Base-by-base conservation (phyloP, 805 yeast species). In the Cyberlindnera misumaiensis region DNA sequence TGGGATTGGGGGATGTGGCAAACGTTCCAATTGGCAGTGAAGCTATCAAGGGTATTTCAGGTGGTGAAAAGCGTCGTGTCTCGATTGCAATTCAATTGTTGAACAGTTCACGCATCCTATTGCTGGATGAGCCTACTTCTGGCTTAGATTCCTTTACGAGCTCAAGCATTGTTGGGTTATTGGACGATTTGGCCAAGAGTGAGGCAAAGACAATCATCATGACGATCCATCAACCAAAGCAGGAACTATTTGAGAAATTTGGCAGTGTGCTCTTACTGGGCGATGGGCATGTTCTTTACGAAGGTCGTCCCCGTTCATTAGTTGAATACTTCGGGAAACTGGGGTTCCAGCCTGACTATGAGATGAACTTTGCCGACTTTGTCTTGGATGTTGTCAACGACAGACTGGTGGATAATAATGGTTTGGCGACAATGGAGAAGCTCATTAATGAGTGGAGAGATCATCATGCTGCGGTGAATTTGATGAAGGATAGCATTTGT, bases 51-150 rank as follows among this genome's bases (percentile, higher is more conserved):
- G 87, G 87, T 26, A 73, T 81, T 9, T 75, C 83, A 37, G 87
- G 87, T 17, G 88, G 86, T 40, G 96, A 87, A 55, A 84, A 83
- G 55, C 70, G 95, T 50, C 68, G 95, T 47, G 81, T 87, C 0
- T 80, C 90, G 0, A 84, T 87, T 57, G 90, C 89, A 3, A 72
- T 84, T 32, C 95, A 86, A 54, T 62, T 87, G 27, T 62, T 87
- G 30, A 77, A 80, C 42, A 77, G 77, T 40, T 90, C 94, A 0
- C 46, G 41, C 22, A 77, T 77, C 40, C 68, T 87, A 28, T 56
- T 87, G 27, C 59, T 87, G 17, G 96, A 87, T 59, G 96, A 87
- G 53, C 95, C 96, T 3, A 87, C 95, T 0, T 83, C 94, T 4
- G 96, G 96, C 0, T 66, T 87, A 18, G 96, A 87, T 53, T 75